Percentiles rank a stretch among this genome's conserved stretches.
Evolutionary conservation across 768 basidiomycete species (phyloP).

Genomic region (Trametes cingulata): DNA sequence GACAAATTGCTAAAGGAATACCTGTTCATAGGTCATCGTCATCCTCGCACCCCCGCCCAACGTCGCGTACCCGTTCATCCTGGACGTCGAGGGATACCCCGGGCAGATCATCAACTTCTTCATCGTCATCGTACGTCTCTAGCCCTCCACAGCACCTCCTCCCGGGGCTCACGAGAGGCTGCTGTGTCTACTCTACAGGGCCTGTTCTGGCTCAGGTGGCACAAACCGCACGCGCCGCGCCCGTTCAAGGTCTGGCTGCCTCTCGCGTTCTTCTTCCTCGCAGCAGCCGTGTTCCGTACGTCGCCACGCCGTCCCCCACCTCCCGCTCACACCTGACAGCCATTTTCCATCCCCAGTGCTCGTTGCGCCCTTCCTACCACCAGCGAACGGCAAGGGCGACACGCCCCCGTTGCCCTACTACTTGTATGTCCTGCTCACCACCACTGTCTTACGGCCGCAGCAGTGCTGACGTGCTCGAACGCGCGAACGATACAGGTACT

Average conservation of each 20-base stretch:
- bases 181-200: no score
- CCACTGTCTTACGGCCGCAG: no score
- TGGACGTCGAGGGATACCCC: constrained; percentile 57
- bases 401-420: constrained; percentile 64
- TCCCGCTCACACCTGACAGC: constrained; percentile 10
- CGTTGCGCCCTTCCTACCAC: constrained; percentile 55
- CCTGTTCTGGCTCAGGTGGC: constrained; percentile 57
- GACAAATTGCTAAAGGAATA: neutral
- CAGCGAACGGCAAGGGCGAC: constrained; percentile 55
- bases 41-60: constrained; percentile 54
- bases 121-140: constrained; percentile 48
- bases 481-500: constrained; percentile 39
- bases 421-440: constrained; percentile 30
- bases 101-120: constrained; percentile 57
- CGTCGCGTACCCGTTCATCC: constrained; percentile 61
- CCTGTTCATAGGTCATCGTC: constrained; percentile 41
- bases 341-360: constrained; percentile 37
- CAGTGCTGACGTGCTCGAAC: neutral
- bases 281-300: constrained; percentile 51
- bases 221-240: constrained; percentile 44
- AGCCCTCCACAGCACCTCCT: rapidly evolving
- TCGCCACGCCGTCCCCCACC: constrained; percentile 1
- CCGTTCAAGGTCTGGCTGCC: constrained; percentile 68
- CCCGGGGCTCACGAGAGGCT: no score
- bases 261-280: constrained; percentile 55